Base-by-base conservation (phyloP, 169 alveolate species). In the Plasmodium sp. region DNA sequence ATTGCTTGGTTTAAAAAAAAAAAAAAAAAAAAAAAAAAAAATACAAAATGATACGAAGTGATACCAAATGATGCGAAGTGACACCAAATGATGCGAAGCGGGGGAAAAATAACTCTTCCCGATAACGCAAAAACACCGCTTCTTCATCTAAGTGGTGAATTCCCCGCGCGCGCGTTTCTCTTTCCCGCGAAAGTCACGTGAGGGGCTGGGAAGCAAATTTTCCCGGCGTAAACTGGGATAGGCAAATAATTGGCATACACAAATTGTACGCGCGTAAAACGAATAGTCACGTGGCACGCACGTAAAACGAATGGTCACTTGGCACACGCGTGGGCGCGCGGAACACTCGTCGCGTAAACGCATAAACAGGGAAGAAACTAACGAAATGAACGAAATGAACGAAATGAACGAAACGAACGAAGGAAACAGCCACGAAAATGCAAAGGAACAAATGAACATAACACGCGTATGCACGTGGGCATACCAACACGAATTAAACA, bases 11-110 rank as follows among this genome's bases (percentile, higher is more conserved):
- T 36, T 36, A 75, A 75, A 27, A 75, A n/a, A 75, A 75, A 75
- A 75, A 75, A 75, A 74, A 74, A 74, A 74, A 74, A 74, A 74
- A 74, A 75, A 75, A 75, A 27, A 75, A 74, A 74, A 22, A 74
- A 22, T 7, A 74, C 27, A 0, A 22, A 22, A 22, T 22, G 27
- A 0, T 22, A 0, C 27, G 27, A 22, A 22, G 0, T 22, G 27
- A 74, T 22, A 22, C 27, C 0, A 22, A 22, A 22, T 22, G 27
- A 0, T 22, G 27, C 27, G 27, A 22, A 22, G 0, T 22, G 27
- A 22, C 0, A 22, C 27, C 27, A 74, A 74, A 74, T n/a, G 16
- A 10, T 27, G 7, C 33, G 39, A 67, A 67, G 1, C 27, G n/a
- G 77, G 39, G 77, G 77, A 51, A 67, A 67, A 67, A 22, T 67